Percentiles rank a stretch among this genome's conserved stretches.
Conservation (phyloP, 176 grass and related monocot genomes). For the Raddia distichophylla region DNA sequence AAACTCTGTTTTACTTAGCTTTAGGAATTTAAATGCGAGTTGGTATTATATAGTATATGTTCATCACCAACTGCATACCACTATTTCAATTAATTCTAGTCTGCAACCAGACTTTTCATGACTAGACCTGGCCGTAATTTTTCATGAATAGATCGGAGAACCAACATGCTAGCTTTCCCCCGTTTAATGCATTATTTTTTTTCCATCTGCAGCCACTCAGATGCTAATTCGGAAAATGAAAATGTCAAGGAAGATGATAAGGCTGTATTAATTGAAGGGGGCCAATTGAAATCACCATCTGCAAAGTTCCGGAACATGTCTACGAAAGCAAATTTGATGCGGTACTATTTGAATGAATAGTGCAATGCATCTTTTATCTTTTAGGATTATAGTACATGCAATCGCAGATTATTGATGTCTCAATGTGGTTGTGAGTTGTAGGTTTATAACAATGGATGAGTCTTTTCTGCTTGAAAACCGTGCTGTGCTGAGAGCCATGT, state of each 20-base stretch:
- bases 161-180: neutral
- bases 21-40: neutral
- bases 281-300: slow-evolving; percentile 51
- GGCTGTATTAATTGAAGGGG: slow-evolving; percentile 62
- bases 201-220: slow-evolving; percentile 48
- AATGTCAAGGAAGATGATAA: slow-evolving; percentile 54
- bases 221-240: slow-evolving; percentile 55
- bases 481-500: slow-evolving; percentile 70
- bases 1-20: neutral
- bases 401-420: slow-evolving; percentile 10
- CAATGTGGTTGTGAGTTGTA: slow-evolving; percentile 37
- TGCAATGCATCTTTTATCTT: slow-evolving; percentile 22
- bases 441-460: slow-evolving; percentile 84
- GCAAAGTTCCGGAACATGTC: slow-evolving; percentile 56
- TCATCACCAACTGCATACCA: neutral
- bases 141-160: neutral
- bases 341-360: slow-evolving; percentile 40
- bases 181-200: slow-evolving; percentile 22
- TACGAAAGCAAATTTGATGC: slow-evolving; percentile 53
- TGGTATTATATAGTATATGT: neutral
- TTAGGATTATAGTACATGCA: neutral
- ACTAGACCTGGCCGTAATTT: slow-evolving; percentile 13
- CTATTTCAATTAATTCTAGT: neutral
- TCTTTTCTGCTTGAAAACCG: slow-evolving; percentile 85
- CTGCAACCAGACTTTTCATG: neutral